These are phyloP conservation scores for Ophiocordyceps camponoti-rufipedis DNA, from an alignment of 2,329 filamentous ascomycete genomes.

Conservation along the genomic window DNA sequence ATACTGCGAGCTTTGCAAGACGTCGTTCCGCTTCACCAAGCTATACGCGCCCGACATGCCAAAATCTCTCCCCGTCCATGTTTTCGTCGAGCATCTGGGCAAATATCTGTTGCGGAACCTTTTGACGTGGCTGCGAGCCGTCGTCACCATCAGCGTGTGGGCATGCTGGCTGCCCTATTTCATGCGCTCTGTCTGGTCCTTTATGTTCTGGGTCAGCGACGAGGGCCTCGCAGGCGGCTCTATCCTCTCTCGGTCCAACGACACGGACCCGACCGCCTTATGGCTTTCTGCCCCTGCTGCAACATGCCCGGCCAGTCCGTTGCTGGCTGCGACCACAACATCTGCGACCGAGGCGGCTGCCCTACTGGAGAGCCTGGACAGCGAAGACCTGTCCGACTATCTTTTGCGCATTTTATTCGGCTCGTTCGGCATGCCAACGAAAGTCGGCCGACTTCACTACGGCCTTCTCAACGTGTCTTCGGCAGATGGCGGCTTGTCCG, in stretches of 20 bases:
- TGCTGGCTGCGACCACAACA: constrained; percentile 14
- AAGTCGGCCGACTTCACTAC: constrained; percentile 4
- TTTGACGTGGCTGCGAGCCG: constrained; percentile 59
- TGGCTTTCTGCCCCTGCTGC: constrained; percentile 10
- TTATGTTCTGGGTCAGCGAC: constrained; percentile 89
- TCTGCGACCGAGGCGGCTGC: constrained; percentile 12
- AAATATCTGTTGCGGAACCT: constrained; percentile 56
- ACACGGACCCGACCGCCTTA: constrained; percentile 10
- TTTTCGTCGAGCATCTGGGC: constrained; percentile 65
- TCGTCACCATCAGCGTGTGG: constrained; percentile 75
- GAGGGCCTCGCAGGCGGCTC: constrained; percentile 34
- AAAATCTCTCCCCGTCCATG: constrained; percentile 53
- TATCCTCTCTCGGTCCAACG: constrained; percentile 9
- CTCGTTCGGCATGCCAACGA: constrained; percentile 10
- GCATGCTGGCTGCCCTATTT: constrained; percentile 73
- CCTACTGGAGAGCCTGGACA: constrained; percentile 11
- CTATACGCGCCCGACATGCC: constrained; percentile 94
- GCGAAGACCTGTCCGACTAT: constrained; percentile 14
- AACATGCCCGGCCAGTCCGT: constrained; percentile 17
- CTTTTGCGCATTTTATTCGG: constrained; percentile 12
- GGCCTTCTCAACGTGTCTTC: constrained; percentile 5
- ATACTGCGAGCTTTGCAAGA: constrained; percentile 98
- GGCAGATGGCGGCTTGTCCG: neutral
- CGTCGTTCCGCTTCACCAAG: constrained; percentile 93
- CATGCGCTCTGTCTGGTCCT: constrained; percentile 83